Evolutionary conservation across 139 green algal species (phyloP).

Genomic region (Ettlia oleoabundans): DNA sequence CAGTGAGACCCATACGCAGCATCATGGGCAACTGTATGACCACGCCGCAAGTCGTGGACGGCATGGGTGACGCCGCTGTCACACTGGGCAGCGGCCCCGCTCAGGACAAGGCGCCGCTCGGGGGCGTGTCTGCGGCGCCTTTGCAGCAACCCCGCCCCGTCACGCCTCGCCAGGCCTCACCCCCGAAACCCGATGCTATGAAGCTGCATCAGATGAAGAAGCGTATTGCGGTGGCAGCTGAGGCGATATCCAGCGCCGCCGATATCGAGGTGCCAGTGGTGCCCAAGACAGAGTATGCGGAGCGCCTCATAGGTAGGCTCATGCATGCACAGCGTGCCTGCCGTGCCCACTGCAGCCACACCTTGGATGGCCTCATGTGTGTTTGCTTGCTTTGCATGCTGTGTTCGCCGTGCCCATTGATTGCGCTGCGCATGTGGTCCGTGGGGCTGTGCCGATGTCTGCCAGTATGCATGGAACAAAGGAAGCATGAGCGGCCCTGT

Average conservation of each 20-base stretch:
- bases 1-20: neutral
- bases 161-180: neutral
- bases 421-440: too few relatives aligned
- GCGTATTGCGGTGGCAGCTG: slow-evolving; percentile 64
- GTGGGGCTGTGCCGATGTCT: too few relatives aligned
- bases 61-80: neutral
- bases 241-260: slow-evolving; percentile 39
- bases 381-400: too few relatives aligned
- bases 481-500: too few relatives aligned
- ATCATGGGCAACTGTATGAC: slow-evolving; percentile 31
- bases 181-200: neutral
- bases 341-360: too few relatives aligned
- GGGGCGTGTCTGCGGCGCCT: neutral
- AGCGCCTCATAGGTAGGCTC: slow-evolving; percentile 23
- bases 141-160: neutral
- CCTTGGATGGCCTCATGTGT: too few relatives aligned
- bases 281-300: slow-evolving; percentile 48
- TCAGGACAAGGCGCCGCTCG: neutral
- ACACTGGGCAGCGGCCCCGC: neutral
- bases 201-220: slow-evolving; percentile 40
- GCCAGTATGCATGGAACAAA: too few relatives aligned
- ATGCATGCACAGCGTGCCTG: neutral
- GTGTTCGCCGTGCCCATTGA: too few relatives aligned
- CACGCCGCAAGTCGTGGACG: slow-evolving; percentile 8
- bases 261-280: slow-evolving; percentile 53